phyloP scores from a whole-genome alignment of 192 early-diverging fungal genomes.

The Coemansia sp. region DNA sequence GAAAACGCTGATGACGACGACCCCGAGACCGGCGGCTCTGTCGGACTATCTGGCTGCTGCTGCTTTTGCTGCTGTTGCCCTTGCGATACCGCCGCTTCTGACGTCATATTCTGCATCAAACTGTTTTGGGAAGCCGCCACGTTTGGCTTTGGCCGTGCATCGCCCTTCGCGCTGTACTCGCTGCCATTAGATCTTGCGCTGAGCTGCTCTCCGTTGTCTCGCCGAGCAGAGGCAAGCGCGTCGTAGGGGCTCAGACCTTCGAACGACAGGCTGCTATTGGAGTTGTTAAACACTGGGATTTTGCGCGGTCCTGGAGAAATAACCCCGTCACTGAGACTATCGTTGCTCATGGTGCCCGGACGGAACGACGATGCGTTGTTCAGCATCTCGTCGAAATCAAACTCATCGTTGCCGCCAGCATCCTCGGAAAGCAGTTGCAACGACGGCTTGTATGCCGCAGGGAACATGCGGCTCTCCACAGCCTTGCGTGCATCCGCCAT shows the following conservation, averaged over 20 bases:
- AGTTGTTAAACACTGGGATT: slow-evolving; percentile 13
- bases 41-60: neutral
- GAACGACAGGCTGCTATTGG: slow-evolving; percentile 29
- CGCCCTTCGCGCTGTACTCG: slow-evolving; percentile 7
- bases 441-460: slow-evolving; percentile 44
- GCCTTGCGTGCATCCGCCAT: slow-evolving; percentile 7
- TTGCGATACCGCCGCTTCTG: slow-evolving; percentile 3
- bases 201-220: slow-evolving; percentile 26
- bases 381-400: slow-evolving; percentile 50
- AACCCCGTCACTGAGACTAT: slow-evolving; percentile 8
- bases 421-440: slow-evolving; percentile 31
- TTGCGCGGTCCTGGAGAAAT: slow-evolving; percentile 12
- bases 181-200: slow-evolving; percentile 13
- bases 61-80: neutral
- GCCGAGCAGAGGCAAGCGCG: neutral
- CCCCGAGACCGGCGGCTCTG: neutral
- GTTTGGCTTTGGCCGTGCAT: slow-evolving; percentile 1
- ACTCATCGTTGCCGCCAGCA: slow-evolving; percentile 30
- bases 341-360: slow-evolving; percentile 8
- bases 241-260: slow-evolving; percentile 37
- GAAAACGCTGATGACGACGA: slow-evolving; percentile 20
- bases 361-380: slow-evolving; percentile 26
- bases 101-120: slow-evolving; percentile 27
- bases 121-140: slow-evolving; percentile 27
- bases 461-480: slow-evolving; percentile 33